These are phyloP conservation scores for Fusarium compactum DNA, from an alignment of 2,329 filamentous ascomycete species.

Conservation along the genomic window DNA sequence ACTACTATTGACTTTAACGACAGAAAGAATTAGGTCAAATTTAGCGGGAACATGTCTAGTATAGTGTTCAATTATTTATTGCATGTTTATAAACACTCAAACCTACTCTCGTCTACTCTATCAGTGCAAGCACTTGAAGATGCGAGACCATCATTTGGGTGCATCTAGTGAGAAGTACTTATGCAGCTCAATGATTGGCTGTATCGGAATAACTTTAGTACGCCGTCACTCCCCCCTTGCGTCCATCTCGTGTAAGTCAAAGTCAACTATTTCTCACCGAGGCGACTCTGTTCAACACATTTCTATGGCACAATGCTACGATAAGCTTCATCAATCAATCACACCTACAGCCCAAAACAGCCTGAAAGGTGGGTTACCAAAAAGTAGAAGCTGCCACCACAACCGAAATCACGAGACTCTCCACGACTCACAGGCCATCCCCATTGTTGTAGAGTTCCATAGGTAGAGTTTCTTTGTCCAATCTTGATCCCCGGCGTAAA, in stretches of 20 bases:
- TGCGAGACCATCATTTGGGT: background rate
- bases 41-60: background rate
- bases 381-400: constrained; percentile 10
- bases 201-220: constrained; percentile 35
- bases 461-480: constrained; percentile 18
- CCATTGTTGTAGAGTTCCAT: constrained; percentile 1
- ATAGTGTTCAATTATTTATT: background rate
- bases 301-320: constrained; percentile 27
- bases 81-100: background rate
- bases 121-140: background rate
- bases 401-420: constrained; percentile 30
- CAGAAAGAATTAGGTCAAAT: background rate
- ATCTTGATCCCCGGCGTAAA: constrained; percentile 27
- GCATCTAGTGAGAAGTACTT: background rate
- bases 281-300: constrained; percentile 33
- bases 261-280: constrained; percentile 38
- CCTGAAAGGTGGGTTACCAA: constrained; percentile 21
- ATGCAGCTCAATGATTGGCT: constrained; percentile 14
- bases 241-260: constrained; percentile 34
- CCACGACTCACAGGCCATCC: constrained; percentile 15
- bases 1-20: background rate
- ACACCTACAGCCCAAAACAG: constrained; percentile 2
- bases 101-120: background rate
- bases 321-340: constrained; percentile 27
- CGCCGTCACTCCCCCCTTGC: background rate